Base-by-base conservation (phyloP, 2,329 filamentous ascomycete species). In the Aspergillus ochraceoroseus region DNA sequence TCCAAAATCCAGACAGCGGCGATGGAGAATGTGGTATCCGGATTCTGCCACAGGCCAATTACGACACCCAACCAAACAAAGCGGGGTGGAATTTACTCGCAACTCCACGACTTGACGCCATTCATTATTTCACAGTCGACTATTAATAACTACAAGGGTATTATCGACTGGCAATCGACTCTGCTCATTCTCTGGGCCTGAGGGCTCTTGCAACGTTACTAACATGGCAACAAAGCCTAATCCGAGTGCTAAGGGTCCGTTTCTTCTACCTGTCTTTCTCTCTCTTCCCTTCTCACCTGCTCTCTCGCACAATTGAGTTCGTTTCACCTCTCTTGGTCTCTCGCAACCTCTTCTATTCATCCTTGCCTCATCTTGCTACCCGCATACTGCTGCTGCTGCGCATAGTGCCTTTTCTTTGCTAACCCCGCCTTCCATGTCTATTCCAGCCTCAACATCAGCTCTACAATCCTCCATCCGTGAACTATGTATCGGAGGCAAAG, bases 401-500 rank as follows among this genome's bases (percentile, higher is more conserved):
- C 13, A 8, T 20, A 15, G 20, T 11, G 31, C 32, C 27, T 29
- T 30, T 13, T 31, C 25, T 9, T 36, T 31, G 32, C 44, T 48
- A 41, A 52, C 40, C 13, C 25, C 43, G 20, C 25, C 33, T 22
- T 31, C 43, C 41, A 51, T 55, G 49, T 51, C 51, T 28, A 18
- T 43, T 38, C 31, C 46, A 48, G 43, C 46, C 43, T 42, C 48
- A 32, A 15, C 43, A 27, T 47, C 51, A 7, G 59, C 61, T 43
- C 57, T 63, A 33, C 50, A 62, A 43, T 59, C 58, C n/a, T 53
- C 55, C 25, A 54, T 63, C 26, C 53, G 53, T 40, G 41, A 53
- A 35, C 57, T 63, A 9, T 50, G 54, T 36, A 57, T 65, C 46
- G 52, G 52, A 36, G 50, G 51, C 39, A 58, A 58, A 34, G 56